Conservation (phyloP, 2,329 filamentous ascomycete species). For the Cyclaneusma minus region DNA sequence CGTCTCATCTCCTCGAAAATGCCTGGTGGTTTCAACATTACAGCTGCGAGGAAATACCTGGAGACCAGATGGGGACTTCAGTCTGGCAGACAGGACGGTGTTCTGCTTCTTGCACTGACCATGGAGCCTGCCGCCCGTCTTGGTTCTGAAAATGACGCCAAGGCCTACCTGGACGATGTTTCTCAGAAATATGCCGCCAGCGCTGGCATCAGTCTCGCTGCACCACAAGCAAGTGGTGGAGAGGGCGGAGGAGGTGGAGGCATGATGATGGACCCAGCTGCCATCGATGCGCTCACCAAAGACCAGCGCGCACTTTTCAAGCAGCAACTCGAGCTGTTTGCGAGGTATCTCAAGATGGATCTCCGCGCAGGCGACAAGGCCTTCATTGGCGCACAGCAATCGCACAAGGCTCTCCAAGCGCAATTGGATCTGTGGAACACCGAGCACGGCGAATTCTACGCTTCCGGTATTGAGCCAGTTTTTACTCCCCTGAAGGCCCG, state of each 20-base stretch:
- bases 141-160: conserved; percentile 79
- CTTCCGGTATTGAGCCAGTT: conserved; percentile 80
- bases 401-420: conserved; percentile 73
- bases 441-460: conserved; percentile 95
- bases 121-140: conserved; percentile 84
- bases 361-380: conserved; percentile 94
- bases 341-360: conserved; percentile 93
- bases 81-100: conserved; percentile 78
- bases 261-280: conserved; percentile 99
- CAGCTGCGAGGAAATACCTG: conserved; percentile 83
- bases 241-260: conserved; percentile 57
- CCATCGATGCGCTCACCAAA: conserved; percentile 91
- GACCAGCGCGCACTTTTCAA: conserved; percentile 94
- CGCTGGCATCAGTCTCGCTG: conserved; percentile 70
- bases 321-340: conserved; percentile 90
- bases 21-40: conserved; percentile 99
- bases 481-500: conserved; percentile 91
- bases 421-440: conserved; percentile 90
- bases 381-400: conserved; percentile 69
- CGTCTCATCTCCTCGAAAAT: conserved; percentile 97
- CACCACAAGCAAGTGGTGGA: conserved; percentile 57
- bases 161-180: conserved; percentile 78
- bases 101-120: conserved; percentile 74
- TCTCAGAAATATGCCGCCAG: conserved; percentile 77
- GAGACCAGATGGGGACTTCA: conserved; percentile 87